Evolutionary conservation across 306 rosid genomes (phyloP), one percentile per base, ranked within the genome.

Genomic region (Pterocarpus macrocarpus): DNA sequence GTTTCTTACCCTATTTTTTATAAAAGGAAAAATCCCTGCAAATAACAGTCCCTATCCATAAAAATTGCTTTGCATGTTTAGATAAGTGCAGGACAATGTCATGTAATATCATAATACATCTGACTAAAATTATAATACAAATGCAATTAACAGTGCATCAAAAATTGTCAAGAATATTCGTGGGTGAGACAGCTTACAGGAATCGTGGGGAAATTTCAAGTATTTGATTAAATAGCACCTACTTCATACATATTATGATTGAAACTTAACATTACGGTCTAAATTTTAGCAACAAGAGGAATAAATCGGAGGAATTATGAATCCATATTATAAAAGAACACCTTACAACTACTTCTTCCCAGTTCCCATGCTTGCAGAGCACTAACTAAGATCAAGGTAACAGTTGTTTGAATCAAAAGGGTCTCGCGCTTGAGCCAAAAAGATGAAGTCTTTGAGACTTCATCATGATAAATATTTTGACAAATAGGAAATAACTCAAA

Each of bases 71-170:
- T 22, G 28, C 28, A 22, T 22, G 30, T 9, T 17, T 6, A 56
- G 2, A 14, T 4, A 7, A 41, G 12, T 36, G 39, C 7, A 56
- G 66, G 22, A 22, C 11, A 74, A 22, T 22, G 28, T 39, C 28
- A 57, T 56, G 53, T 36, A 3, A 58, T 58, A 73, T 3, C 67
- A 73, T 5, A 44, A 45, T 5, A 62, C 67, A 75, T 45, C 45
- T 45, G 2, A 44, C 38, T n/a, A 28, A 62, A 61, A 14, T 41
- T 45, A 61, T 0, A 62, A 36, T 41, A 75, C 47, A 47, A n/a
- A n/a, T 15, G 22, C 30, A 16, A 64, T 15, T 22, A 16, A 32
- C 5, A 38, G 41, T 38, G 5, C 5, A 2, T 38, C 5, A 38
- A 38, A 38, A 38, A 38, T 38, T 38, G 41, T 38, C n/a, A 62